Percentiles rank a stretch among this genome's conserved stretches.
Conservation (phyloP, 73 alveolate genomes). For the Durusdinium trenchii region DNA sequence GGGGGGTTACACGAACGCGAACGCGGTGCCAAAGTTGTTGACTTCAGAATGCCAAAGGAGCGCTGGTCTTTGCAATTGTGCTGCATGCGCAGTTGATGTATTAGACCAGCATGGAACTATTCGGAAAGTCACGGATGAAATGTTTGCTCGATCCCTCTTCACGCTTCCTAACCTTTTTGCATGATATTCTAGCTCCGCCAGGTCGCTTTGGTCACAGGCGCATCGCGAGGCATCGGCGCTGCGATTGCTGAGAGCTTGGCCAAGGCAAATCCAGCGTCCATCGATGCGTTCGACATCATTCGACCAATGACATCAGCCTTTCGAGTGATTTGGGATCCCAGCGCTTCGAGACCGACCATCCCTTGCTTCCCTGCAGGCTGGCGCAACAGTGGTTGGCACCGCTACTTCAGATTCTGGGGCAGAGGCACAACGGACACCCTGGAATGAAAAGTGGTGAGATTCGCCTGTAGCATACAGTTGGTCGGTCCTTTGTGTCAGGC, state of each 20-base stretch:
- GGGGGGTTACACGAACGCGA: too few relatives aligned
- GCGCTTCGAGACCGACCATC: neutral
- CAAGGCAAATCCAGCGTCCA: constrained; percentile 5
- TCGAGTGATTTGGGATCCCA: neutral
- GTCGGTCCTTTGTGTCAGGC: neutral
- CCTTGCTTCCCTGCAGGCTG: constrained; percentile 33
- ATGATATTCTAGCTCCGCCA: neutral
- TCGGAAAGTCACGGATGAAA: too few relatives aligned
- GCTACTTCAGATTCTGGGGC: constrained; percentile 94
- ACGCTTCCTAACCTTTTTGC: neutral
- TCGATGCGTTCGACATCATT: too few relatives aligned
- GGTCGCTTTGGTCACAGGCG: constrained; percentile 94
- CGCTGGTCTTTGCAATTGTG: too few relatives aligned
- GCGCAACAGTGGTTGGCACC: constrained; percentile 92
- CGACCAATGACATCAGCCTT: neutral
- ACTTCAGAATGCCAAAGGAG: too few relatives aligned
- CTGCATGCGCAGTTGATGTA: too few relatives aligned
- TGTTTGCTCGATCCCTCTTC: too few relatives aligned
- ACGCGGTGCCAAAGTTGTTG: too few relatives aligned
- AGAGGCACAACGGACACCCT: constrained; percentile 16
- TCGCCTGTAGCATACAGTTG: neutral
- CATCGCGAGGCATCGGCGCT: constrained; percentile 95
- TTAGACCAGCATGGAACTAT: too few relatives aligned
- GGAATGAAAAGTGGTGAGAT: neutral
- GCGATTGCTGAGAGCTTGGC: constrained; percentile 94